These are phyloP conservation scores for Tubosaeta brunneosetosa DNA, from an alignment of 768 basidiomycete species.

Conservation along the genomic window DNA sequence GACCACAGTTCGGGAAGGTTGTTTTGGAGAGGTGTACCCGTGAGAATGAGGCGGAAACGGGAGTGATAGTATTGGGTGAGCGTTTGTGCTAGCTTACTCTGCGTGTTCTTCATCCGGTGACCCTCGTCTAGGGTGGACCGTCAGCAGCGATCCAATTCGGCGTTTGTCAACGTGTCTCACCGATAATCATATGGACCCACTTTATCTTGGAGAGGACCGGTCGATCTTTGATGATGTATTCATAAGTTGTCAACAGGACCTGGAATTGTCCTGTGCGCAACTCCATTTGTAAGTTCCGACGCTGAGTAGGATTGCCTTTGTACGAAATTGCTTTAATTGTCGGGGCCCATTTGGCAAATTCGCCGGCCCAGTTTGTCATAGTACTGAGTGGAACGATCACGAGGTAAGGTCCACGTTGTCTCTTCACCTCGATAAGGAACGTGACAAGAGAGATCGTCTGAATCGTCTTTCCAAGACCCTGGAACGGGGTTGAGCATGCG, in stretches of 20 bases:
- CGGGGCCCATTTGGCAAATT: conserved; percentile 98
- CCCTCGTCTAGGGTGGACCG: conserved; percentile 65
- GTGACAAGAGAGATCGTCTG: conserved; percentile 94
- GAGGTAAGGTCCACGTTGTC: conserved; percentile 89
- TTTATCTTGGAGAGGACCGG: conserved; percentile 84
- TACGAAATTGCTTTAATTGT: conserved; percentile 74
- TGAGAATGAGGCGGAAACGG: conserved; percentile 88
- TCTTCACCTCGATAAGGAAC: conserved; percentile 89
- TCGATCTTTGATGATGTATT: conserved; percentile 98
- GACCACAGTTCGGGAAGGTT: conserved; percentile 96
- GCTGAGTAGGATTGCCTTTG: conserved; percentile 85
- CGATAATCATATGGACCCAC: conserved; percentile 98
- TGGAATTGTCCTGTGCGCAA: conserved; percentile 82
- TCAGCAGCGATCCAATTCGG: conserved; percentile 2
- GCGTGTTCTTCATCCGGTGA: conserved; percentile 97
- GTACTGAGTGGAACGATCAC: conserved; percentile 95
- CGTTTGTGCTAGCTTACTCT: conserved; percentile 84
- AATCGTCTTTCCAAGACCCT: conserved; percentile 95
- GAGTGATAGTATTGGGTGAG: conserved; percentile 91
- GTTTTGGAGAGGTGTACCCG: conserved; percentile 94
- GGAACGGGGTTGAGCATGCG: conserved; percentile 8
- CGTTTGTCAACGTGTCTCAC: conserved; percentile 33
- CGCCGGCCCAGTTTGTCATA: conserved; percentile 95
- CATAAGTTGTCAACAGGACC: conserved; percentile 90
- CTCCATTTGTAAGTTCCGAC: conserved; percentile 72